Percentiles rank a stretch among this genome's conserved stretches.
These are phyloP conservation scores for Gossypium schwendimanii DNA, from an alignment of 441 rosid genomes.

Conservation along the genomic window DNA sequence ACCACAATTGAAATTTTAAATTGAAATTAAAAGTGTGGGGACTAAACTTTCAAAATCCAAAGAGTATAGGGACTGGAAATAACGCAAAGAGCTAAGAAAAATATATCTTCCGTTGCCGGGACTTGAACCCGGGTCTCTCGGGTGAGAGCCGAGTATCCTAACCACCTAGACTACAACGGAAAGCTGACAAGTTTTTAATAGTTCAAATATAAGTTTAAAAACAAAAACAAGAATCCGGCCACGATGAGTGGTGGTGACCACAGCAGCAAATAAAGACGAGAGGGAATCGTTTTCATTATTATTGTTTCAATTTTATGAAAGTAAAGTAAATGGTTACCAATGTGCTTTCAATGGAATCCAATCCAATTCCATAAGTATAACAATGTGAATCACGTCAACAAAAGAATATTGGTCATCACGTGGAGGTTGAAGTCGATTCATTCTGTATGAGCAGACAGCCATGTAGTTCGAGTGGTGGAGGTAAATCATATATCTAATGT, in stretches of 20 bases:
- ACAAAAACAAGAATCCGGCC: background rate
- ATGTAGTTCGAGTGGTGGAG: too few species aligned
- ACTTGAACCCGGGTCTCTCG: conserved; percentile 89
- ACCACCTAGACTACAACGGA: conserved; percentile 97
- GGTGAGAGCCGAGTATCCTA: conserved; percentile 99
- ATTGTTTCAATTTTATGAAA: background rate
- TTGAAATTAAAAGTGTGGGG: too few species aligned
- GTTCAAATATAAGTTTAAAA: background rate
- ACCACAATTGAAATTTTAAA: too few species aligned
- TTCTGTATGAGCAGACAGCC: too few species aligned
- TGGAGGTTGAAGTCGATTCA: too few species aligned
- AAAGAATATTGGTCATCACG: too few species aligned
- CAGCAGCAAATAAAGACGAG: background rate
- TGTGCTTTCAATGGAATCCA: background rate
- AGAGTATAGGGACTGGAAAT: too few species aligned
- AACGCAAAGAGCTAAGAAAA: background rate
- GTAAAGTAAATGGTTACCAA: background rate
- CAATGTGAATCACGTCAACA: background rate
- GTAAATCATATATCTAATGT: too few species aligned
- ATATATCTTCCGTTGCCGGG: conserved; percentile 60
- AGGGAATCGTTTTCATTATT: background rate
- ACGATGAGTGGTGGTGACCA: background rate
- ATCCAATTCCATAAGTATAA: background rate
- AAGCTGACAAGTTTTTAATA: fast-evolving
- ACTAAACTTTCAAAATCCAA: too few species aligned